Evolutionary conservation across 2,329 filamentous ascomycete genomes (phyloP).

Genomic region (Xylariaceae sp.): DNA sequence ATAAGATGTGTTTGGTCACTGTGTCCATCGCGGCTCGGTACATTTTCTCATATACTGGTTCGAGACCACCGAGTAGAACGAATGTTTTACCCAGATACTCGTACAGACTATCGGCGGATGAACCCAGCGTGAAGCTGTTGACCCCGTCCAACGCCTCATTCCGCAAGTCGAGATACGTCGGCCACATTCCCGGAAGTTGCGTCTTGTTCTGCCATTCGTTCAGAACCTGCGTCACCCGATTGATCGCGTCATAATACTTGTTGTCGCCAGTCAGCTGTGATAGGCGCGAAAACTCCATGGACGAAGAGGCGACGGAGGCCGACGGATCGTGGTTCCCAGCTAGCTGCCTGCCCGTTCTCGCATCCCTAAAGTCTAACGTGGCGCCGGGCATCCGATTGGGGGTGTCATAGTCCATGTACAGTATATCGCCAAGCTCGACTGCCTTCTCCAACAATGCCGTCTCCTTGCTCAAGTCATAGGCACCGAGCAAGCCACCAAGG

Average conservation of each 20-base stretch:
- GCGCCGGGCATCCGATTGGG: slow-evolving; percentile 46
- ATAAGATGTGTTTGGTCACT: slow-evolving; percentile 58
- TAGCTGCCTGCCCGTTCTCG: slow-evolving; percentile 32
- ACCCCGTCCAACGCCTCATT: slow-evolving; percentile 40
- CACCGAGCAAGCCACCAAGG: slow-evolving; percentile 41
- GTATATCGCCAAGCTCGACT: slow-evolving; percentile 42
- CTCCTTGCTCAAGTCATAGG: slow-evolving; percentile 42
- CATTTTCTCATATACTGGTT: slow-evolving; percentile 56
- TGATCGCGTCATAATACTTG: slow-evolving; percentile 71
- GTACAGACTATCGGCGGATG: slow-evolving; percentile 50
- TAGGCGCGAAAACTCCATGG: slow-evolving; percentile 64
- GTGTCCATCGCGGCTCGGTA: slow-evolving; percentile 57
- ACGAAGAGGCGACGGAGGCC: slow-evolving; percentile 51
- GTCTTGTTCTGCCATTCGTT: slow-evolving; percentile 62
- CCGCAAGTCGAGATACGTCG: slow-evolving; percentile 55
- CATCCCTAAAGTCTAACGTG: slow-evolving; percentile 49
- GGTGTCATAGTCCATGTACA: slow-evolving; percentile 44
- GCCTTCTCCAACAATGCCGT: slow-evolving; percentile 39
- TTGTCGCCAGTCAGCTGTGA: slow-evolving; percentile 62
- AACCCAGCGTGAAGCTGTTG: slow-evolving; percentile 47
- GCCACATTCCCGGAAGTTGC: slow-evolving; percentile 72
- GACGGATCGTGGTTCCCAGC: slow-evolving; percentile 35
- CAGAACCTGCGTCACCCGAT: slow-evolving; percentile 66
- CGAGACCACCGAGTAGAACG: slow-evolving; percentile 59
- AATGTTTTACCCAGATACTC: slow-evolving; percentile 59